Percentiles rank a stretch among this genome's conserved stretches.
Conservation (phyloP, 139 green algal genomes). For the Diplosphaera chodatii region DNA sequence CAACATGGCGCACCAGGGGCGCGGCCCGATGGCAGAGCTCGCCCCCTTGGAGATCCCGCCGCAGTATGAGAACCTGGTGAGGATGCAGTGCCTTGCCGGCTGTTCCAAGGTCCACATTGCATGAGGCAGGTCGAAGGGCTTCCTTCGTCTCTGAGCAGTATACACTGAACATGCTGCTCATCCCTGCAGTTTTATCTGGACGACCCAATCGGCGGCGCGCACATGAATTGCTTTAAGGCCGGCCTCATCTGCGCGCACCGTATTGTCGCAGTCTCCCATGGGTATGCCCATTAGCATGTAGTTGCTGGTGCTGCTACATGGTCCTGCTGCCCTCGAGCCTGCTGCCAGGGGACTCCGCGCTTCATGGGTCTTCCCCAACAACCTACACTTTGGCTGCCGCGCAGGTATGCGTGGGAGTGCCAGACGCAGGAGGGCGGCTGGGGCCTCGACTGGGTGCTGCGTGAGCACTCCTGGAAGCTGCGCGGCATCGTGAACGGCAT, state of each 20-base stretch:
- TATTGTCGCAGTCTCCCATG: slow-evolving; percentile 73
- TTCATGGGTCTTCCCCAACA: too few relatives aligned
- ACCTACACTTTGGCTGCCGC: too few relatives aligned
- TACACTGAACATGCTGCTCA: background rate
- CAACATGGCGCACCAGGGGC: slow-evolving; percentile 92
- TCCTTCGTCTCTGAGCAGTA: too few relatives aligned
- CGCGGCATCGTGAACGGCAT: slow-evolving; percentile 94
- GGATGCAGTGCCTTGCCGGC: too few relatives aligned
- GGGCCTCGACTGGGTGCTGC: slow-evolving; percentile 82
- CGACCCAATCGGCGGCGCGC: slow-evolving; percentile 90
- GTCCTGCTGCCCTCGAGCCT: too few relatives aligned
- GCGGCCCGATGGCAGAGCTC: slow-evolving; percentile 81
- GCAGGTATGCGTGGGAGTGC: slow-evolving; percentile 93
- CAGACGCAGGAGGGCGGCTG: slow-evolving; percentile 93
- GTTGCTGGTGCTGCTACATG: too few relatives aligned
- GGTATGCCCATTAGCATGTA: too few relatives aligned
- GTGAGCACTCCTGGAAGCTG: slow-evolving; percentile 86
- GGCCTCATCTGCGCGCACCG: slow-evolving; percentile 76
- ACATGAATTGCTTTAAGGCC: slow-evolving; percentile 98
- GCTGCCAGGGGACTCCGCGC: too few relatives aligned
- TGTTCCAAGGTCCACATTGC: too few relatives aligned
- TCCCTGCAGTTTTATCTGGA: slow-evolving; percentile 35
- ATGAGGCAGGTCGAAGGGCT: too few relatives aligned
- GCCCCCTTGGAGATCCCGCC: slow-evolving; percentile 70
- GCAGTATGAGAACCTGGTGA: slow-evolving; percentile 60